Evolutionary conservation across 2,329 filamentous ascomycete genomes (phyloP).

Genomic region (Sporothrix schenckii): DNA sequence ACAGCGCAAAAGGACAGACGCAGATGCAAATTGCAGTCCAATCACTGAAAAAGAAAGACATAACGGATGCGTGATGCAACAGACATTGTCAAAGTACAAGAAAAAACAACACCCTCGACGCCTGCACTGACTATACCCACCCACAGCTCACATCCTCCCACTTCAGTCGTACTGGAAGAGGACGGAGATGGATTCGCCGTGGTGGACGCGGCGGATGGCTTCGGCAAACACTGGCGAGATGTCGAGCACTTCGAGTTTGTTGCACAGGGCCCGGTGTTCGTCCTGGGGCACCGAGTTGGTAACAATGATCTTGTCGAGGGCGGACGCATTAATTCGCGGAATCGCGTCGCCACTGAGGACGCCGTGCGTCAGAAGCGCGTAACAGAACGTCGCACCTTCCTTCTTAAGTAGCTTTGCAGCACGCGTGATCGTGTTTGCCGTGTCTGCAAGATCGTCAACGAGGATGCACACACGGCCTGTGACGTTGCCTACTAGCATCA

Average conservation of each 20-base stretch:
- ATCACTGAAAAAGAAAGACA: conserved; percentile 15
- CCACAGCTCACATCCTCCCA: conserved; percentile 4
- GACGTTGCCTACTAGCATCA: conserved; percentile 82
- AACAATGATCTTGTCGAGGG: conserved; percentile 89
- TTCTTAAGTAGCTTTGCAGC: conserved; percentile 97
- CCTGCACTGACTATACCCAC: not conserved
- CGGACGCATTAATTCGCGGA: conserved; percentile 87
- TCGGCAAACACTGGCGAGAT: conserved; percentile 91
- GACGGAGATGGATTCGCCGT: conserved; percentile 96
- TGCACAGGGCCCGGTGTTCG: conserved; percentile 74
- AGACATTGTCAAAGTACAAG: not conserved
- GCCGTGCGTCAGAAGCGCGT: conserved; percentile 90
- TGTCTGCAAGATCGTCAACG: conserved; percentile 93
- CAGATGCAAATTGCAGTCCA: conserved; percentile 5
- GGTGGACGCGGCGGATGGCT: conserved; percentile 92
- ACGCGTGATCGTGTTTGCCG: conserved; percentile 93
- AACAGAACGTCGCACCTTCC: conserved; percentile 88
- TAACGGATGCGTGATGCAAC: not conserved
- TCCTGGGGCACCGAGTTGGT: conserved; percentile 93
- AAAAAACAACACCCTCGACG: not conserved
- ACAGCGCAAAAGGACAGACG: conserved; percentile 9
- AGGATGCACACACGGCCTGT: conserved; percentile 75
- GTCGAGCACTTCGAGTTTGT: conserved; percentile 90
- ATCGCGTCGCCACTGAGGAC: conserved; percentile 95
- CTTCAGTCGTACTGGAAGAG: conserved; percentile 79